Percentiles rank a stretch among this genome's conserved stretches.
phyloP scores from a whole-genome alignment of 768 basidiomycete species.

The Dacryopinax primogenitus region DNA sequence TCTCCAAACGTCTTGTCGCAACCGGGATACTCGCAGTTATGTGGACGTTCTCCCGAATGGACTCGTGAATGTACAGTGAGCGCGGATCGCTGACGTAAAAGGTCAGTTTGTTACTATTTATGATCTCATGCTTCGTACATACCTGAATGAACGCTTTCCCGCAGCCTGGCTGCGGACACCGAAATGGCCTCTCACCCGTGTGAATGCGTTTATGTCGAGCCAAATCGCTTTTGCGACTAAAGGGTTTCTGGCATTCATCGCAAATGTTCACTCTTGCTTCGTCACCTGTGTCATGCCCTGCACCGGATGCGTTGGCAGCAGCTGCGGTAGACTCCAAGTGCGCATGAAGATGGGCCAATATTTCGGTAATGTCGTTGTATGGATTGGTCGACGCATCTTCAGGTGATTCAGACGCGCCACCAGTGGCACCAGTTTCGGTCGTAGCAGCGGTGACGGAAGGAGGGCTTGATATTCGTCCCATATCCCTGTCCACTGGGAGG shows the following conservation, averaged over 20 bases:
- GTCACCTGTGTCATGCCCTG: background rate
- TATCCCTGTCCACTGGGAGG: background rate
- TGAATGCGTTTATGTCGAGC: conserved; percentile 80
- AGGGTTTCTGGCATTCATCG: conserved; percentile 65
- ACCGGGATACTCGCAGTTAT: conserved; percentile 76
- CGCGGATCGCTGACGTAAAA: conserved; percentile 56
- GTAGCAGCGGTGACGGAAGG: conserved; percentile 72
- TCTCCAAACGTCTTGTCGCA: conserved; percentile 83
- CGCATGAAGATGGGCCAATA: conserved; percentile 56
- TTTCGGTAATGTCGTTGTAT: conserved; percentile 55
- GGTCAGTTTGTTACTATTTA: conserved; percentile 5
- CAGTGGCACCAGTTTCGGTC: conserved; percentile 36
- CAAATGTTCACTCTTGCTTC: conserved; percentile 31
- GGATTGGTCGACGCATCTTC: conserved; percentile 19
- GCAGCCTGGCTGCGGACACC: conserved; percentile 56
- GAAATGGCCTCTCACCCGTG: conserved; percentile 77
- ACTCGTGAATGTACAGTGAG: conserved; percentile 79
- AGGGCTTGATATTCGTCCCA: conserved; percentile 19
- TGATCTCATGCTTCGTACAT: background rate
- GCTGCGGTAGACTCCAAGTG: conserved; percentile 50
- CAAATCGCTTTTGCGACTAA: conserved; percentile 72
- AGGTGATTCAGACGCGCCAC: conserved; percentile 13
- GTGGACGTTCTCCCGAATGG: conserved; percentile 88
- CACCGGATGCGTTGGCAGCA: conserved; percentile 34
- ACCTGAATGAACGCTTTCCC: conserved; percentile 92